Evolutionary conservation across 495 filamentous ascomycete species (phyloP), one percentile per base, ranked within the genome.

Genomic region (Penicillium lagena): DNA sequence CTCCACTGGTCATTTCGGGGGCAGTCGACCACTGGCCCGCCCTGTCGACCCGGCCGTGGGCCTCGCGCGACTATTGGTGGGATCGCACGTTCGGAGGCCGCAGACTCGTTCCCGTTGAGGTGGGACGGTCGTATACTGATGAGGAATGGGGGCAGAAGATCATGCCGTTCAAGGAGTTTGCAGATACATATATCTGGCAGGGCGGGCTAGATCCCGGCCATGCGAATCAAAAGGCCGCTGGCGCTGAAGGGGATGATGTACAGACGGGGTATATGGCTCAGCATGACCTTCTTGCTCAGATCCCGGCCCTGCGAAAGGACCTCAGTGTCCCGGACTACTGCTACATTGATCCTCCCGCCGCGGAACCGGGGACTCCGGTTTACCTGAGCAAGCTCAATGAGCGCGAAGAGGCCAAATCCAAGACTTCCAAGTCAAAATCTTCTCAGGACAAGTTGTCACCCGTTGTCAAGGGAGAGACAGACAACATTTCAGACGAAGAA

Each of bases 111-210:
- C 93, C 93, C 0, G 74, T 97, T 11, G 93, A 99, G 59, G 58
- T 95, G n/a, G 93, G 93, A 7, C 70, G 87, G 38, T 87, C 81
- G 49, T 99, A 99, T 52, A 90, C 89, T 7, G 87, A 93, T 47
- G 78, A 77, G 14, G 82, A 72, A 11, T 99, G 94, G 93, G 82
- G 84, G 0, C 93, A 99, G 59, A 76, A 76, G 45, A 82, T 97
- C 30, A 76, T 96, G 10, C 63, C 79, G 4, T 94, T 97, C 46
- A 63, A 67, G 35, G 73, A 87, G 9, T 95, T 96, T 52, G 57
- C 94, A 30, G 54, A 68, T n/a, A 54, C 59, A 10, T 81, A 82
- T 51, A 68, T 90, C 43, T 67, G 66, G 67, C 46, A 50, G 6
- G 55, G 47, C 22, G 44, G 55, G 32, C 17, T 39, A 7, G 40